Conservation (phyloP, 1,284 basidiomycete species). For the Cryptococcus sp. region DNA sequence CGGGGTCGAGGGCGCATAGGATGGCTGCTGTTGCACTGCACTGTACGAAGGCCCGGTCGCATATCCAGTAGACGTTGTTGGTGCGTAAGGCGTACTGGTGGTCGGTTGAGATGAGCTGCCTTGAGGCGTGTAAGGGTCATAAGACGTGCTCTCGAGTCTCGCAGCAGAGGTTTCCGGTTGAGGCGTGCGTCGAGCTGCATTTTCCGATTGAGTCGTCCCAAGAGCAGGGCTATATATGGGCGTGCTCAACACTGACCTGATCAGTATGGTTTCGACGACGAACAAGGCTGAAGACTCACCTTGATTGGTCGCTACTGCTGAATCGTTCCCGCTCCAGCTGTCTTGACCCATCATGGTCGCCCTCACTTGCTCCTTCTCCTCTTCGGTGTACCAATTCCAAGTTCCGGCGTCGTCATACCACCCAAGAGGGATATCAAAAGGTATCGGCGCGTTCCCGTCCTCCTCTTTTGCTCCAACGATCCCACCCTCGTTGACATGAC, state of each 20-base stretch:
- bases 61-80: background rate
- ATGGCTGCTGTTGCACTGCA: conserved; percentile 6
- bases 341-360: conserved; percentile 23
- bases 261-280: background rate
- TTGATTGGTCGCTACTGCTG: background rate
- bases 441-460: conserved; percentile 15
- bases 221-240: conserved; percentile 12
- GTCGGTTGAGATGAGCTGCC: background rate
- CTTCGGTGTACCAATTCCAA: conserved; percentile 42
- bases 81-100: background rate
- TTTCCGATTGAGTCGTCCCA: conserved; percentile 18
- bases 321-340: conserved; percentile 1
- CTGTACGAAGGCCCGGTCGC: conserved; percentile 14
- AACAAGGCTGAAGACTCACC: background rate
- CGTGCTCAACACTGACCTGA: background rate
- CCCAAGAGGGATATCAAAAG: conserved; percentile 37
- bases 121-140: conserved; percentile 22
- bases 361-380: conserved; percentile 37
- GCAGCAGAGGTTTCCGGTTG: conserved; percentile 6
- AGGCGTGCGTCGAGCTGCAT: conserved; percentile 31
- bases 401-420: conserved; percentile 41
- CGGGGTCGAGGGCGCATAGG: conserved; percentile 21
- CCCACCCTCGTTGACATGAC: background rate
- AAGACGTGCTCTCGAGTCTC: conserved; percentile 1
- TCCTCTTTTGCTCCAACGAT: no score